phyloP scores from a whole-genome alignment of 2,329 filamentous ascomycete genomes.

The Beauveria brongniartii region DNA sequence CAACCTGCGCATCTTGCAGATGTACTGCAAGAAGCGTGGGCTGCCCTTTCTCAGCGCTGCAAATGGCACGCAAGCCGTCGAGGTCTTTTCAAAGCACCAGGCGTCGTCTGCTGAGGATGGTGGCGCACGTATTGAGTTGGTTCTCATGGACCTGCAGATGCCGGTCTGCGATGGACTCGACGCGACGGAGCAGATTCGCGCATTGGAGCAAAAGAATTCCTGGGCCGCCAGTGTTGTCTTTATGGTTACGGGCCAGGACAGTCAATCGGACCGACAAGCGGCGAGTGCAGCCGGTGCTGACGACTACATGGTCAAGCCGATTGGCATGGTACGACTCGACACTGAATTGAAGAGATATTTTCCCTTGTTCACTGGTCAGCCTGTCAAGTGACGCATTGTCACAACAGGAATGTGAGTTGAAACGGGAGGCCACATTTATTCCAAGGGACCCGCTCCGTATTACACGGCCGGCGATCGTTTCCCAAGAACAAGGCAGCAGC shows the following conservation, averaged over 20 bases:
- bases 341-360: background rate
- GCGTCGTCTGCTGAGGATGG: conserved; percentile 1
- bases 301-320: conserved; percentile 1
- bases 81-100: conserved; percentile 20
- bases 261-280: background rate
- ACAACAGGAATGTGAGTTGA: too few relatives aligned
- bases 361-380: background rate
- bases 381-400: background rate
- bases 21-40: conserved; percentile 36
- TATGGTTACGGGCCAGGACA: conserved; percentile 23
- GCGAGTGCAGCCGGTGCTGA: background rate
- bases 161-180: conserved; percentile 22
- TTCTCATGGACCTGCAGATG: conserved; percentile 24
- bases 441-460: too few relatives aligned
- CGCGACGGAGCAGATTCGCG: conserved; percentile 20
- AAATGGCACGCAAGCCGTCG: conserved; percentile 36
- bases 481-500: too few relatives aligned
- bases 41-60: conserved; percentile 33
- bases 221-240: conserved; percentile 17
- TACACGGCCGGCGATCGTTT: too few relatives aligned
- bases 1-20: conserved; percentile 39
- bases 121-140: conserved; percentile 14
- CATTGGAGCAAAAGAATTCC: conserved; percentile 14
- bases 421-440: too few relatives aligned
- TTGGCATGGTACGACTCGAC: background rate